Percentiles rank a stretch among this genome's conserved stretches.
Conservation (phyloP, 805 yeast genomes). For the Wickerhamomyces ciferrii region DNA sequence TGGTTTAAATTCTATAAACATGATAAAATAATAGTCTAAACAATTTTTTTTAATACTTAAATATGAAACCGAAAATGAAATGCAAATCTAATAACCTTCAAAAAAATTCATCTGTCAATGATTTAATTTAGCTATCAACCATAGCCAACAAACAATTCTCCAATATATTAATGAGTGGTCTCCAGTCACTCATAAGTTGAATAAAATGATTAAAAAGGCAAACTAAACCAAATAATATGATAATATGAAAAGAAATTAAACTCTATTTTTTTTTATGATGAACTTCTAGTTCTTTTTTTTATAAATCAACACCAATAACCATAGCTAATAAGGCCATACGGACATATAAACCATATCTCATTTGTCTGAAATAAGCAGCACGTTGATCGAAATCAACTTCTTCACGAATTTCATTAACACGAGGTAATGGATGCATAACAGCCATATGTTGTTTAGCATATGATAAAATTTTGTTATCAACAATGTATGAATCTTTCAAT, state of each 20-base stretch:
- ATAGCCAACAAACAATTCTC: not conserved
- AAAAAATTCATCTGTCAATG: not conserved
- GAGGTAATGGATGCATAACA: slow-evolving; percentile 98
- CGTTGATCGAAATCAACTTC: slow-evolving; percentile 99
- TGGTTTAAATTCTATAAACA: not conserved
- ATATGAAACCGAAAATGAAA: not conserved
- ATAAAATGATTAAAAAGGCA: not conserved
- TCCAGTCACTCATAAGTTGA: slow-evolving; percentile 13
- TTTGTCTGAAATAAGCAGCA: slow-evolving; percentile 99
- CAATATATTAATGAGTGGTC: slow-evolving; percentile 9
- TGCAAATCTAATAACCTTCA: not conserved
- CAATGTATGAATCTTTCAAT: slow-evolving; percentile 85
- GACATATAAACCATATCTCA: slow-evolving; percentile 96
- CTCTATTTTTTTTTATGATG: slow-evolving; percentile 31
- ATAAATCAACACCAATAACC: slow-evolving; percentile 94
- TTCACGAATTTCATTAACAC: slow-evolving; percentile 93
- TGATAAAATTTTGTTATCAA: slow-evolving; percentile 85
- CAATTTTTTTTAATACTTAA: not conserved
- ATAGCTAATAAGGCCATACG: slow-evolving; percentile 98
- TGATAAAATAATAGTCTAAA: not conserved
- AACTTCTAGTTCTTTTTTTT: slow-evolving; percentile 31
- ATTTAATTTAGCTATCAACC: not conserved
- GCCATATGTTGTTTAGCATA: slow-evolving; percentile 98
- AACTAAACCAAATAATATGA: not conserved
- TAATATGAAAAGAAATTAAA: not conserved